Evolutionary conservation across 305 asterid genomes (phyloP).

Genomic region (Vinca major): DNA sequence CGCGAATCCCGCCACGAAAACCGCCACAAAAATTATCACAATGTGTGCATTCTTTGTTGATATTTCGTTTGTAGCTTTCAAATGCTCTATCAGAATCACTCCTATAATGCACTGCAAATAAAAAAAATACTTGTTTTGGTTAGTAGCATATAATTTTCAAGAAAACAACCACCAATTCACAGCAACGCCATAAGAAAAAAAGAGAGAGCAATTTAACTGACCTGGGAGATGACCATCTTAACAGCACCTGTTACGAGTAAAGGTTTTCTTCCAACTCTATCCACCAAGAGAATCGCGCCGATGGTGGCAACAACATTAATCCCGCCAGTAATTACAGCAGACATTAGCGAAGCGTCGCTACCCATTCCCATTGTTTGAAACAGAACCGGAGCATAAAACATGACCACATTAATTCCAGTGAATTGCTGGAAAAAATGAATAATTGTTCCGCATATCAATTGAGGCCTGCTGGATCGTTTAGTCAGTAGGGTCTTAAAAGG

Average conservation of each 20-base stretch:
- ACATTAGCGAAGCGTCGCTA: constrained; percentile 8
- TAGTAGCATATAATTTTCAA: background rate
- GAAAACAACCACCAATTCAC: no score
- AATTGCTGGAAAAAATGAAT: constrained; percentile 36
- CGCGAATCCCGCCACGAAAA: constrained; percentile 15
- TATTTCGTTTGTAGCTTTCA: constrained; percentile 2
- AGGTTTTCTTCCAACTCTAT: constrained; percentile 10
- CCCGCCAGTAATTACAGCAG: constrained; percentile 15
- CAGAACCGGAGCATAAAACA: constrained; percentile 56
- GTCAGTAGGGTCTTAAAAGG: constrained; percentile 22
- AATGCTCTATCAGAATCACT: background rate
- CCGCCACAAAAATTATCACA: constrained; percentile 4
- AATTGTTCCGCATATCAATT: constrained; percentile 23
- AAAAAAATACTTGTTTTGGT: background rate
- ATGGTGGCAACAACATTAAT: constrained; percentile 5
- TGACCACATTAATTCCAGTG: constrained; percentile 47
- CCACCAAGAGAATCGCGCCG: constrained; percentile 9
- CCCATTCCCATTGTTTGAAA: constrained; percentile 42
- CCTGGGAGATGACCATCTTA: constrained; percentile 17
- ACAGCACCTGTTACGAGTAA: constrained; percentile 12
- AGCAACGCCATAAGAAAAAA: no score
- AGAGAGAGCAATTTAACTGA: background rate
- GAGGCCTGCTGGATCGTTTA: constrained; percentile 28
- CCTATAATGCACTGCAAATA: constrained; percentile 2
- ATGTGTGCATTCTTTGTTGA: background rate